phyloP scores from a whole-genome alignment of 148 eudicot species.

The Nepenthes gracilis region DNA sequence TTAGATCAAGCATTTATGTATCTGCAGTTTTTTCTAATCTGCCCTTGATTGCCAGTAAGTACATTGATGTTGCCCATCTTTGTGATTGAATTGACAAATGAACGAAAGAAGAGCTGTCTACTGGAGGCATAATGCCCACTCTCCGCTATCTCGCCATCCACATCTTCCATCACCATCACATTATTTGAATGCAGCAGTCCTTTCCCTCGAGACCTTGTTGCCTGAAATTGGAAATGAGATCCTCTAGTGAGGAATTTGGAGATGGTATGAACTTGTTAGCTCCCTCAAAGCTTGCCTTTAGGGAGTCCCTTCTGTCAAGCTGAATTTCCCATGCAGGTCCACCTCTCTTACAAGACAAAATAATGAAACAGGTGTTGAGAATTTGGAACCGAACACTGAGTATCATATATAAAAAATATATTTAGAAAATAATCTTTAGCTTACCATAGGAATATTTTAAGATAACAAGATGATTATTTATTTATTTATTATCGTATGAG shows the following conservation, averaged over 20 bases:
- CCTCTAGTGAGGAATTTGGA: slow-evolving; percentile 46
- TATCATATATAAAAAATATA: too few species aligned
- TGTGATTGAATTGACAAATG: slow-evolving; percentile 47
- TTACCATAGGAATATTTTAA: too few species aligned
- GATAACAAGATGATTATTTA: too few species aligned
- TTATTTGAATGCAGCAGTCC: slow-evolving; percentile 57
- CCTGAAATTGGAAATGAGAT: slow-evolving; percentile 46
- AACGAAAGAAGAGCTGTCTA: slow-evolving; percentile 31
- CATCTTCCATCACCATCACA: slow-evolving; percentile 41
- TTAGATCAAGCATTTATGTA: slow-evolving; percentile 23
- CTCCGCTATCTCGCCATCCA: slow-evolving; percentile 30
- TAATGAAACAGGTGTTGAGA: too few species aligned
- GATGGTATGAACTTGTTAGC: slow-evolving; percentile 65
- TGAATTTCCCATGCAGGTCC: too few species aligned
- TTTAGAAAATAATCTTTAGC: too few species aligned
- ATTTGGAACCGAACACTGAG: too few species aligned
- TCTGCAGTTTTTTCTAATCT: slow-evolving; percentile 57
- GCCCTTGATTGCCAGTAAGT: slow-evolving; percentile 39
- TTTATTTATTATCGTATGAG: too few species aligned
- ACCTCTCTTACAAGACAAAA: too few species aligned
- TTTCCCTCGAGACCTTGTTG: slow-evolving; percentile 46
- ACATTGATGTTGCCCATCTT: slow-evolving; percentile 66
- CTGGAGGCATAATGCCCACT: slow-evolving; percentile 41
- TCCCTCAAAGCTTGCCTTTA: slow-evolving; percentile 42
- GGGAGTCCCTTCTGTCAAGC: slow-evolving; percentile 60